Evolutionary conservation across 106 monocot genomes (phyloP).

Genomic region (Narthecium ossifragum): DNA sequence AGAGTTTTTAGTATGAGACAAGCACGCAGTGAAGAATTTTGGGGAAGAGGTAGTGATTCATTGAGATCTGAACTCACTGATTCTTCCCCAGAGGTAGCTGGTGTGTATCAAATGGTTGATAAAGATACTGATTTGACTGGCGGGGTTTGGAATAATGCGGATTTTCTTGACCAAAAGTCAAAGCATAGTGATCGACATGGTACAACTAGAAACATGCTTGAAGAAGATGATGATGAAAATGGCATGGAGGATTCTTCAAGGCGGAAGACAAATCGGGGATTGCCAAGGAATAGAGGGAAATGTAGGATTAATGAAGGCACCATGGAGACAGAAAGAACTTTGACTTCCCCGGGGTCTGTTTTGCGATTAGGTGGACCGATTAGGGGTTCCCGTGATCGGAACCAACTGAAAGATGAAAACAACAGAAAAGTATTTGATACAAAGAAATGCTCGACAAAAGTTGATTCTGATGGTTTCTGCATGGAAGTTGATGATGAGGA

Average conservation of each 20-base stretch:
- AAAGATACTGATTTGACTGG: conserved; percentile 34
- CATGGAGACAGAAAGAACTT: conserved; percentile 48
- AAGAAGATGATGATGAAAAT: conserved; percentile 60
- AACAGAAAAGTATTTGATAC: conserved; percentile 24
- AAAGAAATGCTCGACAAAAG: conserved; percentile 19
- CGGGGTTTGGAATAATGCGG: conserved; percentile 32
- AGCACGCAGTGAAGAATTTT: conserved; percentile 25
- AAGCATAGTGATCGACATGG: conserved; percentile 35
- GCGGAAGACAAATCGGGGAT: conserved; percentile 39
- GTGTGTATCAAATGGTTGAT: conserved; percentile 16
- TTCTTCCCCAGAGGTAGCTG: conserved; percentile 39
- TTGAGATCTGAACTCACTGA: conserved; percentile 42
- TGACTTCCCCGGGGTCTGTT: conserved; percentile 42
- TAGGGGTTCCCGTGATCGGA: conserved; percentile 33
- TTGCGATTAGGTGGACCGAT: conserved; percentile 17
- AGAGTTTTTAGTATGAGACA: conserved; percentile 20
- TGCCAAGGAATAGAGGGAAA: conserved; percentile 52
- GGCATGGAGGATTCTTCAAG: conserved; percentile 43
- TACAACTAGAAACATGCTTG: conserved; percentile 16
- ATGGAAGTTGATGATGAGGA: conserved; percentile 49
- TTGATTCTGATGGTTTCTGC: conserved; percentile 11
- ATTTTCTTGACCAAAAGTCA: conserved; percentile 34
- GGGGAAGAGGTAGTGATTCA: conserved; percentile 28
- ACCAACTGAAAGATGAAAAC: conserved; percentile 34
- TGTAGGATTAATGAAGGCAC: conserved; percentile 41